Evolutionary conservation across 805 yeast species (phyloP).

Genomic region (Torulaspora franciscae): DNA sequence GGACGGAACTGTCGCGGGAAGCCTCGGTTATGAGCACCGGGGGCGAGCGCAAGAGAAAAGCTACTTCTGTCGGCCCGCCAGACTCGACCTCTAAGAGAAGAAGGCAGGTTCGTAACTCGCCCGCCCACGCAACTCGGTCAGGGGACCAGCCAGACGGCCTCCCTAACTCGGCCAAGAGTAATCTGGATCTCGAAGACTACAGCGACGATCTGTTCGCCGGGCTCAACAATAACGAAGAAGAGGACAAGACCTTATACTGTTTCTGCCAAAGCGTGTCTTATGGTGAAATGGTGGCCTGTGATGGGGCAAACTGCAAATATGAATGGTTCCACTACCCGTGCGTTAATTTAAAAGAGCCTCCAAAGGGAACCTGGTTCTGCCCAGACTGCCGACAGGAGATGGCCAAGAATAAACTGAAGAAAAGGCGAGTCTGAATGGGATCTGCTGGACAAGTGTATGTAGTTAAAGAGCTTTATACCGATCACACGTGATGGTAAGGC

Average conservation of each 20-base stretch:
- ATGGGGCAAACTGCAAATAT: constrained; percentile 76
- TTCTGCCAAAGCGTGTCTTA: constrained; percentile 90
- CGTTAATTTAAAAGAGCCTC: constrained; percentile 84
- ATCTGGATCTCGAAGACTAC: constrained; percentile 24
- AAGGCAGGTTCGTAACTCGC: constrained; percentile 18
- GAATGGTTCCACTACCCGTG: constrained; percentile 98
- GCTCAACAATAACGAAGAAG: constrained; percentile 41
- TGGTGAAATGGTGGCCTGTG: constrained; percentile 97
- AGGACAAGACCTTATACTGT: constrained; percentile 72
- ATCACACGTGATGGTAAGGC: constrained; percentile 4
- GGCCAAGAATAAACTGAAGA: constrained; percentile 30
- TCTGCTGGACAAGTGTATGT: background rate
- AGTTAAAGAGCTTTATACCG: background rate
- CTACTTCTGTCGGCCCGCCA: constrained; percentile 16
- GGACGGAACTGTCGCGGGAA: constrained; percentile 32
- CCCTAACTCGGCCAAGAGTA: constrained; percentile 11
- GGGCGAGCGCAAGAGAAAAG: constrained; percentile 22
- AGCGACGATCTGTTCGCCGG: constrained; percentile 37
- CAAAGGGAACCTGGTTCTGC: constrained; percentile 92
- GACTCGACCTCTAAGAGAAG: constrained; percentile 20
- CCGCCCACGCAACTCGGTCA: constrained; percentile 7
- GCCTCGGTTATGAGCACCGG: constrained; percentile 21
- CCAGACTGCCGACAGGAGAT: constrained; percentile 60
- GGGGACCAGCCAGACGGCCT: constrained; percentile 6
- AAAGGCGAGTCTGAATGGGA: constrained; percentile 16